Base-by-base conservation (phyloP, 805 yeast genomes). In the Candida sonorensis region DNA sequence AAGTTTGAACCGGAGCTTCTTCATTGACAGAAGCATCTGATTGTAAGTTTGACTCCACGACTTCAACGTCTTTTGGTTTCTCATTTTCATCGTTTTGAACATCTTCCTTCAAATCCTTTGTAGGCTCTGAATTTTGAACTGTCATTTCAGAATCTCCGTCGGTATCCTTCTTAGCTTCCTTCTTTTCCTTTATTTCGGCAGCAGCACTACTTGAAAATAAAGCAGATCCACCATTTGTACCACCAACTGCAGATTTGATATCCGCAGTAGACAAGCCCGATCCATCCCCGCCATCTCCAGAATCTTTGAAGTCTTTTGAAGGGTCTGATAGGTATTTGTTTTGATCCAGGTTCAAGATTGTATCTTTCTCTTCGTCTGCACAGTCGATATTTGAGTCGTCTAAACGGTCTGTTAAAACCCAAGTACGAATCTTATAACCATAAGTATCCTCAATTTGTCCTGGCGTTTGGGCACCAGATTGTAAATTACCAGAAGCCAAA, bases 231-330 rank as follows among this genome's bases (percentile, higher is more conserved):
- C 53, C 55, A 21, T 53, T 56, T 19, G 53, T 40, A 17, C 63
- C 69, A 17, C 66, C 65, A 11, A 59, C 66, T 1, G 68, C 67
- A 19, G 64, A 65, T 33, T 62, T 56, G 19, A 61, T 61, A 44
- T 61, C 66, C 2, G 64, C 64, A 32, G 51, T 60, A n/a, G 59
- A 45, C 30, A 61, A n/a, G n/a, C n/a, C n/a, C n/a, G n/a, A 40
- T 1, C 60, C 42, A 25, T 33, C 36, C 10, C 31, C 33, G 17
- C 27, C 26, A 20, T 15, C 13, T 23, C 13, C 16, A 12, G 16
- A 10, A 25, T 34, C n/a, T n/a, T n/a, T n/a, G n/a, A n/a, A n/a
- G n/a, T n/a, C n/a, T n/a, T 30, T 38, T 11, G 40, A 35, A 3
- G 34, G 36, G 14, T 31, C 36, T 7, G 32, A 31, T 27, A 51